Base-by-base conservation (phyloP, 1,284 basidiomycete species). In the Leccinum huronense region DNA sequence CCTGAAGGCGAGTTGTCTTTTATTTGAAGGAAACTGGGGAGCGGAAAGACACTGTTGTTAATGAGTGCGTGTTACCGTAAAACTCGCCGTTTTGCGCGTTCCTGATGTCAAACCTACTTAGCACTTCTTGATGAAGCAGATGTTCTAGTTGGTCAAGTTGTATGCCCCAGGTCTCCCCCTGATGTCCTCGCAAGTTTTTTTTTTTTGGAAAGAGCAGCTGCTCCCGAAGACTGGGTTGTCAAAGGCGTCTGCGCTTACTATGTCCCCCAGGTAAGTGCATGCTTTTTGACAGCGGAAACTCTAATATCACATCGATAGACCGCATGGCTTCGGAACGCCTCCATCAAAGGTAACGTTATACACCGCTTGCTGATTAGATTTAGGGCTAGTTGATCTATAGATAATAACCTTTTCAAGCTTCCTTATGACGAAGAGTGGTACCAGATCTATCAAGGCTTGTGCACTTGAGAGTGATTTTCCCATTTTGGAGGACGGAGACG, bases 401-500 rank as follows among this genome's bases (percentile, higher is more conserved):
- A 97, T 58, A 98, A 98, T 70, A 97, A 98, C 67, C 77, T 97
- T 27, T 98, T 98, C 77, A 92, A 89, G 64, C 80, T 94, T 30
- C 93, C 93, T 0, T 94, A 84, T 69, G 84, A 94, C 66, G 85
- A 89, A 70, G 84, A 87, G 60, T 84, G 95, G 42, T 95, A 97
- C 78, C 58, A 63, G 38, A 75, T 75, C 66, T 42, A 63, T 77
- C 54, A 57, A 65, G 34, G 85, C 82, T 64, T 94, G 90, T 69
- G 87, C 88, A 0, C 79, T 94, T 19, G 80, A 89, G 34, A 84
- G 84, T 48, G 97, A 99, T 75, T 82, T 98, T 55, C 84, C 89
- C 63, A 95, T 98, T 62, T 81, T 98, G 31, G 96, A 98, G 76
- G 95, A 97, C 72, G 94, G 95, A 4, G 96, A 98, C 71, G 86